A percentile compares a stretch with the other conserved stretches of the same genome.
phyloP scores from a whole-genome alignment of 2,329 filamentous ascomycete species.

The Pseudogymnoascus sp. region DNA sequence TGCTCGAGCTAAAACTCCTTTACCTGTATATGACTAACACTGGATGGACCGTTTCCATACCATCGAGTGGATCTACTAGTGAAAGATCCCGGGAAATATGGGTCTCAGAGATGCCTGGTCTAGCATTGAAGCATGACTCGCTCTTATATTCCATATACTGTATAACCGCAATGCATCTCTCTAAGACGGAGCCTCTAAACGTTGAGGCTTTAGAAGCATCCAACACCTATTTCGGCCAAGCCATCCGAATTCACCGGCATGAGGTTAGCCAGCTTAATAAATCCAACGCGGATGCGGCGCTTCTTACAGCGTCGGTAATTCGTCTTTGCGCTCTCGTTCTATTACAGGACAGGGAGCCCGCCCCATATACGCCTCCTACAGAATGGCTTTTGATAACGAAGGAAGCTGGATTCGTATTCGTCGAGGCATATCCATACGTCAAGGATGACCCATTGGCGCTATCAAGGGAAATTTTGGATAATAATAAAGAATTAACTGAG shows the following conservation, averaged over 20 bases:
- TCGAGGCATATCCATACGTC: conserved; percentile 16
- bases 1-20: conserved; percentile 21
- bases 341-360: conserved; percentile 15
- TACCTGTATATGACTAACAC: conserved; percentile 20
- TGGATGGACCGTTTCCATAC: conserved; percentile 12
- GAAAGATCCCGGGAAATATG: conserved; percentile 8
- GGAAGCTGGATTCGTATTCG: conserved; percentile 13
- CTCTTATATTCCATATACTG: conserved; percentile 20
- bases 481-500: conserved; percentile 10
- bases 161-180: conserved; percentile 19
- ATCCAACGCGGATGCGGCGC: conserved; percentile 19
- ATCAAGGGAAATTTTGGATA: conserved; percentile 14
- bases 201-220: conserved; percentile 14
- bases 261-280: conserved; percentile 15
- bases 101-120: conserved; percentile 13
- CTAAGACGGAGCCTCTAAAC: conserved; percentile 14
- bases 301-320: conserved; percentile 17
- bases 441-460: conserved; percentile 12
- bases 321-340: conserved; percentile 18
- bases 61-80: background rate
- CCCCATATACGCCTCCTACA: conserved; percentile 17
- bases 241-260: conserved; percentile 17
- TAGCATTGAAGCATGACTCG: conserved; percentile 18
- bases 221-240: conserved; percentile 18
- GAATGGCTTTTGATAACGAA: conserved; percentile 19